Base-by-base conservation (phyloP, 2,329 filamentous ascomycete genomes). In the Lecanosticta acicola region DNA sequence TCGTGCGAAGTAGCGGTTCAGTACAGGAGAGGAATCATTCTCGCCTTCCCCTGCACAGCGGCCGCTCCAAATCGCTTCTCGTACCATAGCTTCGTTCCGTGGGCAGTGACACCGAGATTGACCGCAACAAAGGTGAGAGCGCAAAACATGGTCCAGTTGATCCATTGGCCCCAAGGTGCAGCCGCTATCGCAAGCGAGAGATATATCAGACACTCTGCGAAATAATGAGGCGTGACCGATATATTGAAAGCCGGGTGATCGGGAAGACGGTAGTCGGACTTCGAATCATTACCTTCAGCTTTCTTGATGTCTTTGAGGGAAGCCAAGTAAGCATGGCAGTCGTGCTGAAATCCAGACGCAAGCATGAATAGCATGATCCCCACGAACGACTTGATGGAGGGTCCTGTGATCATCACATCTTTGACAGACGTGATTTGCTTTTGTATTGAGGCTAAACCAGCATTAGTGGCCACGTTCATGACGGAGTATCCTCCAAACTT, bases 181-280 rank as follows among this genome's bases (percentile, higher is more conserved):
- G 83, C 81, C 32, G 85, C 66, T 37, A 93, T 68, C 2, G 87
- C 78, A 54, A 98, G 69, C n/a, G 84, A 77, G 16, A 89, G 62
- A 64, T 98, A 97, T 48, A 96, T 80, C 33, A 85, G 64, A 62
- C 87, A 90, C 69, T 97, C 93, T 60, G 84, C 87, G 3, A 85
- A 85, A 67, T 97, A 98, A 68, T 98, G 93, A 14, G 93, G 89
- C 58, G 86, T 94, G 32, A 96, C 69, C 17, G 94, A 67, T 46
- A 75, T 72, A 36, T 73, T 72, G 66, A 97, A 98, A 46, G 85
- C 69, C 2, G 83, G 82, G 49, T 84, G 76, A 2, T 76, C 71
- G 0, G 91, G 91, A 18, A 97, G 74, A 9, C 85, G 85, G 67
- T 98, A 97, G 62, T 89, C 91, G 19, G 61, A 55, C 38, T 65